Conservation (phyloP, 148 eudicot species). For the Pouteria glomerata region DNA sequence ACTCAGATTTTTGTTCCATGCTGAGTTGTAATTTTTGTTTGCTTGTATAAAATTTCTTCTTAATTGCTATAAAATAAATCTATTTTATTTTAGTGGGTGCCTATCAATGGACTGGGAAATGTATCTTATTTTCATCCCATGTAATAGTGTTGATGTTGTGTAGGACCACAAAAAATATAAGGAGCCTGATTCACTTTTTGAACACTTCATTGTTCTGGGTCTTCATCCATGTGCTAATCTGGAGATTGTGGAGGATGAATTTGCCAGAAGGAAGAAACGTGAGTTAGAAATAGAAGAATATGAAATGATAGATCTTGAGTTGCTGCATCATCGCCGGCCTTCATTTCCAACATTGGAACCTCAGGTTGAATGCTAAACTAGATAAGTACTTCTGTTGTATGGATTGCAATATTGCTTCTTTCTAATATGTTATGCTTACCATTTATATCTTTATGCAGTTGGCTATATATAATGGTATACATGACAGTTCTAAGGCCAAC, state of each 20-base stretch:
- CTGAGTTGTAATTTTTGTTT: too few relatives aligned
- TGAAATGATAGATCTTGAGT: conserved; percentile 30
- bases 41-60: too few relatives aligned
- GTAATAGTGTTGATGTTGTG: conserved; percentile 24
- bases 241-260: conserved; percentile 71
- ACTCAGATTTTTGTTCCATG: too few relatives aligned
- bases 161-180: conserved; percentile 64
- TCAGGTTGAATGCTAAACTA: conserved; percentile 50
- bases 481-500: too few relatives aligned
- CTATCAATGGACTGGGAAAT: too few relatives aligned
- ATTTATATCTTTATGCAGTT: too few relatives aligned
- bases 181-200: conserved; percentile 81
- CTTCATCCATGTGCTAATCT: conserved; percentile 84
- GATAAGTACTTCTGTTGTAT: neutral
- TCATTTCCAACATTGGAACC: conserved; percentile 69
- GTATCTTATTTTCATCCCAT: conserved; percentile 1
- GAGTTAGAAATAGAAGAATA: conserved; percentile 44
- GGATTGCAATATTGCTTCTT: neutral
- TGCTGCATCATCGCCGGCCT: conserved; percentile 34
- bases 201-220: conserved; percentile 85
- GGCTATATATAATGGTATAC: too few relatives aligned
- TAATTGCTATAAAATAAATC: too few relatives aligned
- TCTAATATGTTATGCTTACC: too few relatives aligned
- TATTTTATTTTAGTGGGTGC: too few relatives aligned
- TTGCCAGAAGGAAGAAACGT: conserved; percentile 69